Conservation (phyloP, 2,329 filamentous ascomycete genomes). For the Aspergillus ibericus region DNA sequence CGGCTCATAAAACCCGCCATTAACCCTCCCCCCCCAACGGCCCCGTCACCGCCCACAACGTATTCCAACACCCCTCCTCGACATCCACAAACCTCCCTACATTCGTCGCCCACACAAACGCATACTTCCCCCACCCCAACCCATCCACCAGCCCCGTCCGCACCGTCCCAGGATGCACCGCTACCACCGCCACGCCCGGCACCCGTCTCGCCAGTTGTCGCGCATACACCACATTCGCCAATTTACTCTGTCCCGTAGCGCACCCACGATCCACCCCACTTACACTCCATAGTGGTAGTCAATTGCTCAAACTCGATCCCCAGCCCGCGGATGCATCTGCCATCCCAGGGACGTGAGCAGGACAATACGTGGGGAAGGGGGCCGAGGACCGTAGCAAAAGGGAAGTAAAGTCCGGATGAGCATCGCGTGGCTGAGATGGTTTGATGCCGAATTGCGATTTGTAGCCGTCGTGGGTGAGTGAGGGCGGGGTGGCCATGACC, state of each 20-base stretch:
- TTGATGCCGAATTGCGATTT: constrained; percentile 54
- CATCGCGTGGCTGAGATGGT: constrained; percentile 52
- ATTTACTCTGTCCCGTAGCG: constrained; percentile 50
- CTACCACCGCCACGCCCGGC: constrained; percentile 31
- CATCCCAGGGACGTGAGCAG: constrained; percentile 10
- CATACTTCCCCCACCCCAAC: constrained; percentile 12
- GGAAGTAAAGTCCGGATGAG: constrained; percentile 27
- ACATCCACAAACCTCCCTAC: constrained; percentile 22
- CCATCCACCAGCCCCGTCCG: constrained; percentile 36
- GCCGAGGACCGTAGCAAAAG: background rate
- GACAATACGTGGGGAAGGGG: constrained; percentile 5
- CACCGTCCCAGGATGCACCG: constrained; percentile 47
- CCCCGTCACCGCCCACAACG: constrained; percentile 45
- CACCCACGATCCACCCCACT: constrained; percentile 28
- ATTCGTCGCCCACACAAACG: constrained; percentile 8
- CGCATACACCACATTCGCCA: constrained; percentile 50
- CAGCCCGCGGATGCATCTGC: background rate
- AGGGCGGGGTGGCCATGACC: constrained; percentile 43
- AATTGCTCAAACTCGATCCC: constrained; percentile 19
- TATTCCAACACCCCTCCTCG: constrained; percentile 41
- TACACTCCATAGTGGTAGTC: constrained; percentile 8
- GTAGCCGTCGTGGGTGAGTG: constrained; percentile 48
- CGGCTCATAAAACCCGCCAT: constrained; percentile 12
- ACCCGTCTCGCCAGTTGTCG: constrained; percentile 35
- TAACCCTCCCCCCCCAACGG: constrained; percentile 18